Evolutionary conservation across 306 rosid species (phyloP).

Genomic region (Cucumis cinereus): DNA sequence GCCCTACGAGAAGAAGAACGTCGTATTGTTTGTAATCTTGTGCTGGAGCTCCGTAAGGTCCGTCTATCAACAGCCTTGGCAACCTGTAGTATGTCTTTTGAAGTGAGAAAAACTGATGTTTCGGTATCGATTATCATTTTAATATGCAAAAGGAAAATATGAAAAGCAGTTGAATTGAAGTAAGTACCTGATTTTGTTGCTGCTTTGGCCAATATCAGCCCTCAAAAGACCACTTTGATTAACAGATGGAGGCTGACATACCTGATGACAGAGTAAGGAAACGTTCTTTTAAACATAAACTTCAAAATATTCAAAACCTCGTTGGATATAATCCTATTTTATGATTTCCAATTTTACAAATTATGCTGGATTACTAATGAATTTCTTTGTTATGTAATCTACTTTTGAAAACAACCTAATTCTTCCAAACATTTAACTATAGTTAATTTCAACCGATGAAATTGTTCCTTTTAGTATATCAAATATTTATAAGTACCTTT

Average conservation of each 20-base stretch:
- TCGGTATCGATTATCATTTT: neutral
- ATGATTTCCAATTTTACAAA: neutral
- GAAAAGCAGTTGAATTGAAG: neutral
- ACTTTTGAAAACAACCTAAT: neutral
- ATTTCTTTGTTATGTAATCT: neutral
- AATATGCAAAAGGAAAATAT: neutral
- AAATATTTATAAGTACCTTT: slow-evolving; percentile 26
- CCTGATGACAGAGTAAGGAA: slow-evolving; percentile 19
- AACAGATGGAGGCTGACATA: slow-evolving; percentile 58
- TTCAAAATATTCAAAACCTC: neutral
- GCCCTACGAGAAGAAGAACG: slow-evolving; percentile 68
- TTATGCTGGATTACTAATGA: neutral
- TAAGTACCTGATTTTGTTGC: slow-evolving; percentile 39
- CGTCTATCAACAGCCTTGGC: slow-evolving; percentile 66
- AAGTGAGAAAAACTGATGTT: neutral
- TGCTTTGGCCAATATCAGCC: slow-evolving; percentile 47
- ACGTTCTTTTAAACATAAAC: neutral
- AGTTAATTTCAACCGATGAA: neutral
- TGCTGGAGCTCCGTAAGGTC: slow-evolving; percentile 91
- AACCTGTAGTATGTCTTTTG: slow-evolving; percentile 18
- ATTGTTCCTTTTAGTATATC: neutral
- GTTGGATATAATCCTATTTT: neutral
- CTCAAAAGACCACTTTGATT: slow-evolving; percentile 70
- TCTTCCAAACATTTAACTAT: neutral
- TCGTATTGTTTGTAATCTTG: slow-evolving; percentile 85